Evolutionary conservation across 257 asterid genomes (phyloP), one percentile per base, ranked within the genome.

Genomic region (Solanum chaucha): DNA sequence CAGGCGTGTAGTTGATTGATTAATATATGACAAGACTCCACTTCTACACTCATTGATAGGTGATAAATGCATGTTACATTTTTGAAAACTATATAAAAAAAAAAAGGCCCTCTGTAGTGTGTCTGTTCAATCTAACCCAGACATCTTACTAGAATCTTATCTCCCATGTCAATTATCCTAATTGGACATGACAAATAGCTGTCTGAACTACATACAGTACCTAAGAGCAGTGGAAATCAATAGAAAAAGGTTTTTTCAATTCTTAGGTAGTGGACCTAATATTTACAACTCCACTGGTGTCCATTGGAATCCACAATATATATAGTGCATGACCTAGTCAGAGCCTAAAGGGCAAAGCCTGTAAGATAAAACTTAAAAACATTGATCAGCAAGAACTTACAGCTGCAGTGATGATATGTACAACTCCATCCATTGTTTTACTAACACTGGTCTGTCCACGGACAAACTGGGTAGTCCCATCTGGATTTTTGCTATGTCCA

Each of bases 341-440:
- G 61, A 26, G 65, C 8, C 67, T 80, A 46, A 28, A 80, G 85
- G 85, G 85, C 0, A 44, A 74, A 85, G 17, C 24, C 32, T n/a
- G 36, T 38, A 34, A 85, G 58, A 72, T 55, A 58, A 11, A 34
- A 86, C 59, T 70, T 58, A 34, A 46, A 32, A 71, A 40, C 77
- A 13, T 85, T 46, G 36, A 90, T 90, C 87, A 87, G 82, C 58
- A 26, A 80, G 87, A 78, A 91, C 98, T 94, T 92, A 97, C 99
- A 75, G 98, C 98, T 92, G 96, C 91, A 46, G 98, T 94, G 67
- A 97, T 87, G 24, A 97, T 93, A 87, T 92, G 95, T 84, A 97
- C 92, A 59, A 93, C 95, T 78, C 94, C 98, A 90, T 95, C 93
- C 67, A 94, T 88, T 81, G 91, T 86, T 38, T 91, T 44, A 88